Evolutionary conservation across 805 yeast species (phyloP).

Genomic region (Blastobotrys robertii): DNA sequence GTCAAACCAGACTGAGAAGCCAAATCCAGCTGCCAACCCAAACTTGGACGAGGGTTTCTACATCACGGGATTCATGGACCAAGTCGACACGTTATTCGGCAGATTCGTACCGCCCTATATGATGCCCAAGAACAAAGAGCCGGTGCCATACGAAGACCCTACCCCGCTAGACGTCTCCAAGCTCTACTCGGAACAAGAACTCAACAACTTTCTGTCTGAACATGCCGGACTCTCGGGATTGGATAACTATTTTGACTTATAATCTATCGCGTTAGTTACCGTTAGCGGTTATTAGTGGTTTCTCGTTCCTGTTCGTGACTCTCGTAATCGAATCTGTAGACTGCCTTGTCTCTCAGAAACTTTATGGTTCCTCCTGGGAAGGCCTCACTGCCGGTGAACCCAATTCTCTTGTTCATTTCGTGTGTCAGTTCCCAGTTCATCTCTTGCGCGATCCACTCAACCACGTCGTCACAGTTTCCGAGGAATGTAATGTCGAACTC

Average conservation of each 20-base stretch:
- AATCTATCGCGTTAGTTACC: neutral
- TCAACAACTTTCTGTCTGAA: too few relatives aligned
- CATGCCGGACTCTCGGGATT: neutral
- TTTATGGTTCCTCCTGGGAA: constrained; percentile 21
- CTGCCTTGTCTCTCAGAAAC: constrained; percentile 17
- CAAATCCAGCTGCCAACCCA: too few relatives aligned
- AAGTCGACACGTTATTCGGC: constrained; percentile 1
- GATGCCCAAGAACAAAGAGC: neutral
- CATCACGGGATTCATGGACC: neutral
- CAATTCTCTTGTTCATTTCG: constrained; percentile 18
- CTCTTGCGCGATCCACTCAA: constrained; percentile 48
- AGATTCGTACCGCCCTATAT: neutral
- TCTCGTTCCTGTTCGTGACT: neutral
- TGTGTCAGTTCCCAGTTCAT: constrained; percentile 53
- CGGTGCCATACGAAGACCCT: too few relatives aligned
- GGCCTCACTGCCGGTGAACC: neutral
- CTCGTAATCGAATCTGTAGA: constrained; percentile 14
- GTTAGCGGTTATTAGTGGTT: neutral
- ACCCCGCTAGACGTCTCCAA: too few relatives aligned
- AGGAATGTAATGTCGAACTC: constrained; percentile 70
- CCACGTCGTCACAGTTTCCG: constrained; percentile 80
- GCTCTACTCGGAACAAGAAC: too few relatives aligned
- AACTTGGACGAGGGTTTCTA: too few relatives aligned
- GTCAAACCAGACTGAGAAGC: too few relatives aligned
- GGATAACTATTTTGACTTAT: neutral